Evolutionary conservation across 768 basidiomycete genomes (phyloP).

Genomic region (Leccinum truebloodii): DNA sequence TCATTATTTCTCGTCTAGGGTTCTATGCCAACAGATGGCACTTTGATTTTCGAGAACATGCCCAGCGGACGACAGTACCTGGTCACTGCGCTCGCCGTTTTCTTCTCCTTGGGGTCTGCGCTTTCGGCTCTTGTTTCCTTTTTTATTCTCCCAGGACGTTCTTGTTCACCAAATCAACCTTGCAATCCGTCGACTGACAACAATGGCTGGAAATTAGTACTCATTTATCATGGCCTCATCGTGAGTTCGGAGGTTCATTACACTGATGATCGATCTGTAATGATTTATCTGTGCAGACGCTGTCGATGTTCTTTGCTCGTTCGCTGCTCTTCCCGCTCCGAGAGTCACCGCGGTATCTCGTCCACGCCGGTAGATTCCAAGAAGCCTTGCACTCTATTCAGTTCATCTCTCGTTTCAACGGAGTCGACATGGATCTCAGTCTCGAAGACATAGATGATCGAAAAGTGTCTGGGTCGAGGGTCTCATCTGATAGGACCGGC

Average conservation of each 20-base stretch:
- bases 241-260: constrained; percentile 50
- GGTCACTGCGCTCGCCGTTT: constrained; percentile 87
- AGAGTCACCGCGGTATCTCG: constrained; percentile 93
- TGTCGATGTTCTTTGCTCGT: constrained; percentile 86
- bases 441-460: constrained; percentile 70
- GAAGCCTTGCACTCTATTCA: constrained; percentile 85
- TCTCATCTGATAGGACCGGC: constrained; percentile 16
- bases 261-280: constrained; percentile 25
- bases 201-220: constrained; percentile 86
- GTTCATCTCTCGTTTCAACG: constrained; percentile 86
- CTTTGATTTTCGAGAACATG: constrained; percentile 88
- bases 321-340: constrained; percentile 89
- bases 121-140: constrained; percentile 80
- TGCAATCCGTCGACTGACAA: constrained; percentile 76
- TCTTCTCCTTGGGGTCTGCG: constrained; percentile 93
- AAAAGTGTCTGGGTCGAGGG: constrained; percentile 23
- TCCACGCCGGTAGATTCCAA: constrained; percentile 79
- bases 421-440: constrained; percentile 63
- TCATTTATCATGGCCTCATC: constrained; percentile 63
- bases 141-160: constrained; percentile 72
- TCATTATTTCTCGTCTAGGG: constrained; percentile 48
- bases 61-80: constrained; percentile 91
- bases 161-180: constrained; percentile 49
- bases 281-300: constrained; percentile 54
- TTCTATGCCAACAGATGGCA: constrained; percentile 97